Conservation (phyloP, 768 basidiomycete genomes). For the Boletus rubescentipes region DNA sequence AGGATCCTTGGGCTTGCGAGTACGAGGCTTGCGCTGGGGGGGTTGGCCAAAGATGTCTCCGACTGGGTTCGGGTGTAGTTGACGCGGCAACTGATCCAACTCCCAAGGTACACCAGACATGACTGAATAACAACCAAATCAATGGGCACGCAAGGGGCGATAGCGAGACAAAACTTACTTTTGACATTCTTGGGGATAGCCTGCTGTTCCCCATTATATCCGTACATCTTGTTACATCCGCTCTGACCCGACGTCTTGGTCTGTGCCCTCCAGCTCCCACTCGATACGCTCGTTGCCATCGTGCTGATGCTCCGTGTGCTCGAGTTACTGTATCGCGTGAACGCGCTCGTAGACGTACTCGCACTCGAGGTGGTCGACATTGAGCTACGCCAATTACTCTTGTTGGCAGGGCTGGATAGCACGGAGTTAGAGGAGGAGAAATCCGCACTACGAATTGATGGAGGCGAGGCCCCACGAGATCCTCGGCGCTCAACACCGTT, state of each 20-base stretch:
- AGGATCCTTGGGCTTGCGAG: slow-evolving; percentile 64
- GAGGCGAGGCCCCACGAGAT: slow-evolving; percentile 56
- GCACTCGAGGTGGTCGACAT: slow-evolving; percentile 69
- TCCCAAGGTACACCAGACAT: slow-evolving; percentile 80
- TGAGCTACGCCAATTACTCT: slow-evolving; percentile 73
- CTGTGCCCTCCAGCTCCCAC: slow-evolving; percentile 68
- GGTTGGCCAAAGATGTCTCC: slow-evolving; percentile 60
- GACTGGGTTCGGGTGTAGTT: slow-evolving; percentile 56
- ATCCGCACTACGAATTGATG: slow-evolving; percentile 52
- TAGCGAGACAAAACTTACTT: slow-evolving; percentile 50
- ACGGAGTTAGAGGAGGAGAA: slow-evolving; percentile 60
- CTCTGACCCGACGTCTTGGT: slow-evolving; percentile 17
- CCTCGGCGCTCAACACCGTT: slow-evolving; percentile 33
- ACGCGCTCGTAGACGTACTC: slow-evolving; percentile 66
- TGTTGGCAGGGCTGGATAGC: slow-evolving; percentile 44
- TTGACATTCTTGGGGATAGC: slow-evolving; percentile 72
- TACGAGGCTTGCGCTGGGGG: slow-evolving; percentile 61
- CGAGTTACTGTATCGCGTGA: slow-evolving; percentile 73
- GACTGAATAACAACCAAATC: slow-evolving; percentile 40
- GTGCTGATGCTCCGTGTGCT: slow-evolving; percentile 75
- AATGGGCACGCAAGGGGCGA: not conserved
- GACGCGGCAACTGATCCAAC: slow-evolving; percentile 65
- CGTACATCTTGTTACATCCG: slow-evolving; percentile 14
- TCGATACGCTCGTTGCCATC: slow-evolving; percentile 76
- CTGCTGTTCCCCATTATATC: slow-evolving; percentile 24